Evolutionary conservation across 805 yeast species (phyloP), one percentile per base, ranked within the genome.

Genomic region (Suhomyces pyralidae): DNA sequence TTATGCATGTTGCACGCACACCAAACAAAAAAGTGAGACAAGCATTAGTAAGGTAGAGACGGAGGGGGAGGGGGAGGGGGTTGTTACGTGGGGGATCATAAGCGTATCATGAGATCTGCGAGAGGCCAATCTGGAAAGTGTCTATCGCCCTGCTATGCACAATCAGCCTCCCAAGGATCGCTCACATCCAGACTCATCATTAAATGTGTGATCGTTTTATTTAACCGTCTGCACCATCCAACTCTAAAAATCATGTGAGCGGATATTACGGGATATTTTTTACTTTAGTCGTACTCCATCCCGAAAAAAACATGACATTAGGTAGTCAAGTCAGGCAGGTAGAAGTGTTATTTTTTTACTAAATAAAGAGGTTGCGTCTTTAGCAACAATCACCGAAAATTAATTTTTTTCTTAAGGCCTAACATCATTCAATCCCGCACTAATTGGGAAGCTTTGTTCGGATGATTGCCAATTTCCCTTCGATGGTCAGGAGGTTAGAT

Each of bases 261-360:
- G 58, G 58, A 53, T 52, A 40, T 25, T 19, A 50, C 58, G 58
- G 58, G 34, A 49, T 32, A 1, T 15, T 45, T 19, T 8, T n/a
- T n/a, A 5, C 36, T 6, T 32, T 32, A 32, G 36, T 32, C 36
- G 14, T 30, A 32, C 36, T 32, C 36, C 36, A 17, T 32, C 36
- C 17, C 36, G 17, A n/a, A 32, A 28, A 28, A 32, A 32, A 32
- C 17, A 32, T 32, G 36, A 32, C 36, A 32, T 32, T 32, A 7
- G 9, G 22, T 38, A 9, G 42, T 12, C 42, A 38, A 38, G 42
- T 38, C 42, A 17, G 20, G 24, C 17, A 19, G 6, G 12, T 17
- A 38, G 42, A 9, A 38, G 12, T 19, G 22, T 19, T 38, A 19
- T 38, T 32, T n/a, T 32, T 32, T 32, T 6, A n/a, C 17, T 10